A percentile compares a stretch with the other conserved stretches of the same genome.
Evolutionary conservation across 2,329 filamentous ascomycete species (phyloP).

Genomic region (Cercospora berteroae): DNA sequence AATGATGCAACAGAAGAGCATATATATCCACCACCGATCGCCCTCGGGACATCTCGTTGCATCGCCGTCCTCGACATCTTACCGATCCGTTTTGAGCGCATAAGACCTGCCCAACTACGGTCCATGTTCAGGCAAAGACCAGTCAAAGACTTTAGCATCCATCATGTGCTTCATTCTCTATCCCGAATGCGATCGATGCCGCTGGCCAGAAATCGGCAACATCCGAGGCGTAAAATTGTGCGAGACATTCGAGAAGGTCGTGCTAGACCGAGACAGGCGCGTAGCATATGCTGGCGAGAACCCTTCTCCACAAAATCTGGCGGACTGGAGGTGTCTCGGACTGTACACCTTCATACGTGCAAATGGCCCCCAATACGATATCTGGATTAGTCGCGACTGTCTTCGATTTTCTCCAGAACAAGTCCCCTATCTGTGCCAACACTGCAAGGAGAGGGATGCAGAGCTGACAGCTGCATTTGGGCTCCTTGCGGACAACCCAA

Average conservation of each 20-base stretch:
- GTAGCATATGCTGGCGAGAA: background rate
- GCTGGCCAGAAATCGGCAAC: constrained; percentile 15
- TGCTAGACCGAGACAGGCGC: constrained; percentile 6
- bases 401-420: constrained; percentile 8
- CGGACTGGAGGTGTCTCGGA: constrained; percentile 12
- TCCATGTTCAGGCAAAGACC: background rate
- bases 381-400: constrained; percentile 12
- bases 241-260: constrained; percentile 9
- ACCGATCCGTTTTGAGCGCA: background rate
- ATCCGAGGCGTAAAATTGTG: constrained; percentile 12
- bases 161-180: constrained; percentile 23
- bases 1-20: constrained; percentile 8
- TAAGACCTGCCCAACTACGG: background rate
- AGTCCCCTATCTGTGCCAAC: constrained; percentile 9
- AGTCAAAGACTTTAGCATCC: background rate
- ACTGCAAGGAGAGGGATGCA: constrained; percentile 11
- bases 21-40: background rate
- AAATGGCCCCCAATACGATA: constrained; percentile 5
- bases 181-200: constrained; percentile 18
- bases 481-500: background rate
- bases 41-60: background rate
- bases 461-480: constrained; percentile 6
- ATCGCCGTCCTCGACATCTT: background rate
- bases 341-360: constrained; percentile 13
- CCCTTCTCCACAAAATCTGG: background rate